Conservation (phyloP, 1,139 yeast genomes). For the Trichomonascaceae sp. region DNA sequence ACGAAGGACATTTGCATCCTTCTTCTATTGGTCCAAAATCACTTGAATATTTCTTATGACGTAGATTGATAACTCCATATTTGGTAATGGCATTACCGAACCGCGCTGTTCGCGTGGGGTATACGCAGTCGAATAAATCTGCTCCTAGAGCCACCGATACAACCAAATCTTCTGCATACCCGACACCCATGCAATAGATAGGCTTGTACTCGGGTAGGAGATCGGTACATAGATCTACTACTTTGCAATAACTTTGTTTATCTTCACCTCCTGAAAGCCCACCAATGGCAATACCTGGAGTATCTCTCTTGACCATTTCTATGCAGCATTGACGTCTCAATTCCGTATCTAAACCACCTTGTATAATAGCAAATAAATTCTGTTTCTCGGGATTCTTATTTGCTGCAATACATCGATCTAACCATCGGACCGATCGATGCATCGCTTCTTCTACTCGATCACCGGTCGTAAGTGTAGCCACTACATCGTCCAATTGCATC, state of each 20-base stretch:
- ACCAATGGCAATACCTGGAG: conserved; percentile 44
- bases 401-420: conserved; percentile 41
- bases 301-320: conserved; percentile 40
- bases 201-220: conserved; percentile 39
- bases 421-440: conserved; percentile 40
- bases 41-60: conserved; percentile 31
- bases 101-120: conserved; percentile 42
- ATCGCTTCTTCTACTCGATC: conserved; percentile 42
- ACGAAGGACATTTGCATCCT: conserved; percentile 39
- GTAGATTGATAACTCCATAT: conserved; percentile 34
- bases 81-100: conserved; percentile 42
- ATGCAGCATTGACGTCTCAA: conserved; percentile 36
- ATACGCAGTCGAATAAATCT: conserved; percentile 42
- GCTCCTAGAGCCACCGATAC: conserved; percentile 43
- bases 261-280: conserved; percentile 44
- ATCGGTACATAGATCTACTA: conserved; percentile 37
- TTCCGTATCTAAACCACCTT: conserved; percentile 40
- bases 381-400: conserved; percentile 40
- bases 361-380: conserved; percentile 40
- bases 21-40: conserved; percentile 36
- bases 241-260: conserved; percentile 36
- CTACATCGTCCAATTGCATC: conserved; percentile 44
- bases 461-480: conserved; percentile 39
- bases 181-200: conserved; percentile 43
- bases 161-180: conserved; percentile 42